A percentile compares a stretch with the other conserved stretches of the same genome.
phyloP scores from a whole-genome alignment of 176 grass and related monocot genomes.

The Aegilops speltoides region DNA sequence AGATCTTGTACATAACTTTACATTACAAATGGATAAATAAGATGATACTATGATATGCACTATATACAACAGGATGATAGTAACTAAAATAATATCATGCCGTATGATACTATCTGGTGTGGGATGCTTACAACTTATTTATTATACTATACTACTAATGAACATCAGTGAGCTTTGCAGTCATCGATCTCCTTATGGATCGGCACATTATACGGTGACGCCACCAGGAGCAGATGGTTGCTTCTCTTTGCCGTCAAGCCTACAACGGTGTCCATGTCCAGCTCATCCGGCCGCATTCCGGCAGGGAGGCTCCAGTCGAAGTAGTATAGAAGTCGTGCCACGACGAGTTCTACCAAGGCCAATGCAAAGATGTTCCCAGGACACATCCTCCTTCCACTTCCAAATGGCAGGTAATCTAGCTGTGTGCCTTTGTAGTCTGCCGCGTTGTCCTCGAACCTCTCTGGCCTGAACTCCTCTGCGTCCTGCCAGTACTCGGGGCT shows the following conservation, averaged over 20 bases:
- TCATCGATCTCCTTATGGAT: too few species aligned
- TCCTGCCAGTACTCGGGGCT: neutral
- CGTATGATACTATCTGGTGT: too few species aligned
- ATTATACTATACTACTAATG: too few species aligned
- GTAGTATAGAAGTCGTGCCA: constrained; percentile 22
- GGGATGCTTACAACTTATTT: too few species aligned
- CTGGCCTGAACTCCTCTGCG: constrained; percentile 8
- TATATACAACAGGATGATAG: too few species aligned
- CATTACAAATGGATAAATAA: too few species aligned
- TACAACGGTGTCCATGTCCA: neutral
- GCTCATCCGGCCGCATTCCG: neutral
- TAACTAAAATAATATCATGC: too few species aligned
- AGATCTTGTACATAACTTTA: too few species aligned
- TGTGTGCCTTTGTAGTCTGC: constrained; percentile 7
- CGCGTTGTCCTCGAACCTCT: neutral
- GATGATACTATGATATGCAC: too few species aligned
- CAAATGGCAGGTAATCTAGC: constrained; percentile 33
- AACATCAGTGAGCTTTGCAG: too few species aligned
- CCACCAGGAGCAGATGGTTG: neutral
- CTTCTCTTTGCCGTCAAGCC: neutral
- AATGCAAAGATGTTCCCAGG: neutral
- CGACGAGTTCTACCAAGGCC: neutral
- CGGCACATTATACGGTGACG: neutral
- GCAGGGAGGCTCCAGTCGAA: neutral
- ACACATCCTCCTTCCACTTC: constrained; percentile 35